Conservation (phyloP, 2,329 filamentous ascomycete genomes). For the Penicillium palitans region DNA sequence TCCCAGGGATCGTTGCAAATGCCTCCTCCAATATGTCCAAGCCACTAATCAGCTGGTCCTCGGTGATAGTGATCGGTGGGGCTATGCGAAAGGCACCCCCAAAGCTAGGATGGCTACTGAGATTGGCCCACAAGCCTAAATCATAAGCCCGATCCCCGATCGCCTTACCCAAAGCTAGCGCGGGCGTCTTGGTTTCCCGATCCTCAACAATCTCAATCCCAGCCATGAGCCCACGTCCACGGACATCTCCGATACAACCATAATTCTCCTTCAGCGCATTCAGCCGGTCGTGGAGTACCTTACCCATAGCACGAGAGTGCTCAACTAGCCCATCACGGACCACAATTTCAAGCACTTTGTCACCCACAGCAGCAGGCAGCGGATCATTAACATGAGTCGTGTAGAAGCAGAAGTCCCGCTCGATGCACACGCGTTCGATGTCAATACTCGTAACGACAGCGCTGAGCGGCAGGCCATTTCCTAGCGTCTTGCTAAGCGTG, state of each 20-base stretch:
- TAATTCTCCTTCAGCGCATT: conserved; percentile 51
- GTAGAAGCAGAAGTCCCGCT: conserved; percentile 57
- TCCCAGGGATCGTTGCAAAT: conserved; percentile 35
- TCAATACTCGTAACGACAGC: conserved; percentile 57
- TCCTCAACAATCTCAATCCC: conserved; percentile 61
- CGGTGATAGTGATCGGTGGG: conserved; percentile 60
- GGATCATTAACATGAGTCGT: conserved; percentile 66
- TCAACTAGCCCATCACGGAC: conserved; percentile 55
- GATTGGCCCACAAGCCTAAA: conserved; percentile 58
- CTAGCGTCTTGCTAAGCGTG: conserved; percentile 61
- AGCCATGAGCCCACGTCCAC: conserved; percentile 59
- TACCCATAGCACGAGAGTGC: conserved; percentile 48
- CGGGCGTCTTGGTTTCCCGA: conserved; percentile 50
- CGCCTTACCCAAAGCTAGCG: conserved; percentile 48
- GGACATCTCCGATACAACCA: conserved; percentile 62
- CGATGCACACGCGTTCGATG: conserved; percentile 52
- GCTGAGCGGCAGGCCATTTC: conserved; percentile 60
- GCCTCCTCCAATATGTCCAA: conserved; percentile 59
- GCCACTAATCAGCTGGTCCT: conserved; percentile 53
- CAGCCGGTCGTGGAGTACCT: conserved; percentile 52
- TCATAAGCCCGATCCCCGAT: conserved; percentile 53
- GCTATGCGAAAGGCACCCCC: conserved; percentile 61
- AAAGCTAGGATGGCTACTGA: conserved; percentile 57
- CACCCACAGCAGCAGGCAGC: conserved; percentile 59
- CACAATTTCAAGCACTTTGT: conserved; percentile 64